Evolutionary conservation across 768 basidiomycete species (phyloP).

Genomic region (Rhizopogon sp.): DNA sequence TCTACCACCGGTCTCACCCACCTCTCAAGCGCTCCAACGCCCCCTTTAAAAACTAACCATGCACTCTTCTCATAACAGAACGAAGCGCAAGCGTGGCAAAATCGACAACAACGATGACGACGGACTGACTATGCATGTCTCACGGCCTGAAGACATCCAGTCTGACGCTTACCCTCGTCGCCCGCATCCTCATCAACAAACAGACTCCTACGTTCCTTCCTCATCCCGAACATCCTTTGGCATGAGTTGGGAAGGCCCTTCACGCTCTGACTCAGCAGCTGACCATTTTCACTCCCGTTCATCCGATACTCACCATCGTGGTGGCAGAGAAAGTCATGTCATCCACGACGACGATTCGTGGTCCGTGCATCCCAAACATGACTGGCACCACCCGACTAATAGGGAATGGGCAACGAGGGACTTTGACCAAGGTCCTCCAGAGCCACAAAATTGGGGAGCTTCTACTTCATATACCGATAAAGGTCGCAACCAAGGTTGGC

Average conservation of each 20-base stretch:
- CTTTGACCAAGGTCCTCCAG: conserved; percentile 41
- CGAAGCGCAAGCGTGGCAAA: conserved; percentile 48
- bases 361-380: conserved; percentile 33
- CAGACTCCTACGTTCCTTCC: conserved; percentile 43
- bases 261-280: conserved; percentile 40
- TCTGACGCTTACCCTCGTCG: conserved; percentile 51
- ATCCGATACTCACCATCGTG: conserved; percentile 49
- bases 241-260: conserved; percentile 46
- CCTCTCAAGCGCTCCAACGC: conserved; percentile 13
- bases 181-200: conserved; percentile 33
- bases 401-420: conserved; percentile 44
- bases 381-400: conserved; percentile 36
- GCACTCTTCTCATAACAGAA: conserved; percentile 34
- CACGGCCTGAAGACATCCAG: conserved; percentile 47
- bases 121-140: conserved; percentile 32
- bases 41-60: conserved; percentile 18
- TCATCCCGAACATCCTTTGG: conserved; percentile 38
- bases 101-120: conserved; percentile 49
- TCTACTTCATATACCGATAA: conserved; percentile 36
- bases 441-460: conserved; percentile 39
- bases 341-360: conserved; percentile 39
- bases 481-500: conserved; percentile 39
- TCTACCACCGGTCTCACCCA: conserved; percentile 14
- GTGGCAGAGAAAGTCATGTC: conserved; percentile 47
- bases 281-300: conserved; percentile 31